A percentile compares a stretch with the other conserved stretches of the same genome.
phyloP scores from a whole-genome alignment of 805 yeast species.

The Wickerhamiella parazyma region DNA sequence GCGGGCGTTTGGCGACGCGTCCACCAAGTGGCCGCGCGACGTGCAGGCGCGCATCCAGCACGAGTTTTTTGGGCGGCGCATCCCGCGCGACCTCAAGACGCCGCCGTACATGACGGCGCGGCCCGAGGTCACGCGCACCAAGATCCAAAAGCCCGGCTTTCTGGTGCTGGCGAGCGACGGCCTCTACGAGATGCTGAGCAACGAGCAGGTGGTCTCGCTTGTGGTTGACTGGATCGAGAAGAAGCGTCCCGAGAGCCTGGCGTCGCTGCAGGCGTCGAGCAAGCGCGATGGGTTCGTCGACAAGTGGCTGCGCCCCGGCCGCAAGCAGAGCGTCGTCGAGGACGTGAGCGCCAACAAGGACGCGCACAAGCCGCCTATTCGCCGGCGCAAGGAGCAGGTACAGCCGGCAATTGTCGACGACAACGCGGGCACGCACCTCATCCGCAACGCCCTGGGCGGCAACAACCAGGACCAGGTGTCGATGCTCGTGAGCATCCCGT shows the following conservation, averaged over 20 bases:
- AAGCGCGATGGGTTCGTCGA: conserved; percentile 12
- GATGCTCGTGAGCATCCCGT: conserved; percentile 78
- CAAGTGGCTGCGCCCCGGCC: conserved; percentile 13
- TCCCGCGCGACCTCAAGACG: conserved; percentile 55
- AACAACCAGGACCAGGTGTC: conserved; percentile 80
- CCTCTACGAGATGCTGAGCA: conserved; percentile 75
- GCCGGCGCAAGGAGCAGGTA: conserved; percentile 28
- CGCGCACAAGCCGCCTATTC: conserved; percentile 56
- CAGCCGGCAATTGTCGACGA: conserved; percentile 48
- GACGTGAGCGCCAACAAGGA: conserved; percentile 34
- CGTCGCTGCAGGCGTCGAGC: conserved; percentile 1
- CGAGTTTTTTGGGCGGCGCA: conserved; percentile 64
- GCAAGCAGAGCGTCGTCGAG: conserved; percentile 22
- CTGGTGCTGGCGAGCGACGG: conserved; percentile 93
- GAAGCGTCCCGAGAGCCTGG: conserved; percentile 33
- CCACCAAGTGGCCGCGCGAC: conserved; percentile 69
- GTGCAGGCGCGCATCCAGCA: conserved; percentile 62
- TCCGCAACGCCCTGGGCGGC: conserved; percentile 85
- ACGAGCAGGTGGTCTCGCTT: conserved; percentile 82
- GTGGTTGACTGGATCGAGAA: conserved; percentile 89
- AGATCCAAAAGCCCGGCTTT: conserved; percentile 64
- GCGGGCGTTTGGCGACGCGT: conserved; percentile 93
- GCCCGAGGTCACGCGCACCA: conserved; percentile 78
- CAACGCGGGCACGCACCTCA: conserved; percentile 84
- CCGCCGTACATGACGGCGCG: conserved; percentile 98